phyloP scores from a whole-genome alignment of 2,329 filamentous ascomycete species.

The Aplosporella prunicola region DNA sequence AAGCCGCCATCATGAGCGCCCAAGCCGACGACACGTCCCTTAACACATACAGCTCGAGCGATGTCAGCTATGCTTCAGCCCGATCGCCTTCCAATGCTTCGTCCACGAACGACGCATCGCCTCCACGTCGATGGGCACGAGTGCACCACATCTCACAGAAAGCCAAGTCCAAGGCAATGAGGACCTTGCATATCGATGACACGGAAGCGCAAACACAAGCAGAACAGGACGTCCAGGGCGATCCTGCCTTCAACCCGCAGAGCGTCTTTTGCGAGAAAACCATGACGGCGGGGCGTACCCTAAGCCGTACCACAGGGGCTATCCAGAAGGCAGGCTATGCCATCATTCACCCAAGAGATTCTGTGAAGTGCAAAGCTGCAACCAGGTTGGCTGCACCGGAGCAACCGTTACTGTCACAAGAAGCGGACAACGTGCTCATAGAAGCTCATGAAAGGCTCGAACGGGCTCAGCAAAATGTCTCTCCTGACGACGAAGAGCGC shows the following conservation, averaged over 20 bases:
- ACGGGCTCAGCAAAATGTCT: neutral
- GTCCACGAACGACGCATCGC: too few species aligned
- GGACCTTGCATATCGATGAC: constrained; percentile 9
- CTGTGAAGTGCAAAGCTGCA: constrained; percentile 23
- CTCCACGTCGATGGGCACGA: too few species aligned
- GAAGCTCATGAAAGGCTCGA: constrained; percentile 23
- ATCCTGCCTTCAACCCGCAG: constrained; percentile 28
- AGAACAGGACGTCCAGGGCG: constrained; percentile 11
- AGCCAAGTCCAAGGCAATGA: constrained; percentile 9
- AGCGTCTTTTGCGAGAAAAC: constrained; percentile 15
- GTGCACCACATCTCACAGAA: constrained; percentile 3
- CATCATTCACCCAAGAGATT: constrained; percentile 23
- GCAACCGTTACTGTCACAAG: constrained; percentile 24
- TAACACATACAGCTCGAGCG: too few species aligned
- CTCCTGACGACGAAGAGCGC: constrained; percentile 6
- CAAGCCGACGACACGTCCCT: too few species aligned
- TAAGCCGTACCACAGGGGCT: constrained; percentile 13
- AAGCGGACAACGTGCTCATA: constrained; percentile 25
- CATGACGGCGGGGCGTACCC: constrained; percentile 13
- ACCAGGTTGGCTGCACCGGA: constrained; percentile 25
- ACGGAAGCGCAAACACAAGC: constrained; percentile 4
- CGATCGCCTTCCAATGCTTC: too few species aligned
- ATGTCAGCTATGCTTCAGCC: too few species aligned
- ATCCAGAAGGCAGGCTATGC: constrained; percentile 16
- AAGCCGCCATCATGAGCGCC: too few species aligned